phyloP scores from a whole-genome alignment of 768 basidiomycete species.

The Suillus hirtellus region DNA sequence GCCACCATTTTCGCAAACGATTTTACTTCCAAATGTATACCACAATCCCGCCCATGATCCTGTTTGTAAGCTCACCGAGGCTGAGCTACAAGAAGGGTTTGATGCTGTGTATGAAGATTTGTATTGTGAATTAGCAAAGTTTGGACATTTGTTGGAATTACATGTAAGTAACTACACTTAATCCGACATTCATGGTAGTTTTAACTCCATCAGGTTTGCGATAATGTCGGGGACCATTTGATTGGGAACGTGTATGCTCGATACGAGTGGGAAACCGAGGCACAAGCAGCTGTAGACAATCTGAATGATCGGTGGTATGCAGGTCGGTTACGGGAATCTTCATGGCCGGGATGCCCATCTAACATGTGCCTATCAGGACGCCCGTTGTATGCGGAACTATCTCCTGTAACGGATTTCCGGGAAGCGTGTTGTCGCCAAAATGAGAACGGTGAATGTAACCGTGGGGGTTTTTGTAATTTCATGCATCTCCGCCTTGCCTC shows the following conservation, averaged over 20 bases:
- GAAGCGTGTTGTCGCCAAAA: slow-evolving; percentile 99
- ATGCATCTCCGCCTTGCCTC: slow-evolving; percentile 94
- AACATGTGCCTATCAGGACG: slow-evolving; percentile 54
- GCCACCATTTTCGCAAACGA: slow-evolving; percentile 96
- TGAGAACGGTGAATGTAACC: slow-evolving; percentile 97
- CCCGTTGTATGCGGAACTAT: slow-evolving; percentile 94
- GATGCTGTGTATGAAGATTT: slow-evolving; percentile 95
- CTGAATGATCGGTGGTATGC: slow-evolving; percentile 98
- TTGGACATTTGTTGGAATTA: slow-evolving; percentile 92
- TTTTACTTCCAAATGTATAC: slow-evolving; percentile 95
- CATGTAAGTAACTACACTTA: slow-evolving; percentile 58
- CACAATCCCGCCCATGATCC: slow-evolving; percentile 97
- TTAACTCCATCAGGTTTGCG: slow-evolving; percentile 67
- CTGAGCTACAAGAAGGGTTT: slow-evolving; percentile 88
- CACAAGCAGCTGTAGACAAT: slow-evolving; percentile 87
- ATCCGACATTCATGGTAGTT: background rate
- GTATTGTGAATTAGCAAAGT: slow-evolving; percentile 92
- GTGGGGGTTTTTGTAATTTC: slow-evolving; percentile 98
- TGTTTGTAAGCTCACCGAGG: slow-evolving; percentile 82
- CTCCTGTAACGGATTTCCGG: slow-evolving; percentile 97
- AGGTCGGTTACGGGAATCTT: slow-evolving; percentile 45
- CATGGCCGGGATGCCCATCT: slow-evolving; percentile 11
- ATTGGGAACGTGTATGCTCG: slow-evolving; percentile 98
- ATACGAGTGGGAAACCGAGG: slow-evolving; percentile 99
- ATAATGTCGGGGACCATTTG: slow-evolving; percentile 99